Evolutionary conservation across 345 rosid species (phyloP).

Genomic region (Punica granatum): DNA sequence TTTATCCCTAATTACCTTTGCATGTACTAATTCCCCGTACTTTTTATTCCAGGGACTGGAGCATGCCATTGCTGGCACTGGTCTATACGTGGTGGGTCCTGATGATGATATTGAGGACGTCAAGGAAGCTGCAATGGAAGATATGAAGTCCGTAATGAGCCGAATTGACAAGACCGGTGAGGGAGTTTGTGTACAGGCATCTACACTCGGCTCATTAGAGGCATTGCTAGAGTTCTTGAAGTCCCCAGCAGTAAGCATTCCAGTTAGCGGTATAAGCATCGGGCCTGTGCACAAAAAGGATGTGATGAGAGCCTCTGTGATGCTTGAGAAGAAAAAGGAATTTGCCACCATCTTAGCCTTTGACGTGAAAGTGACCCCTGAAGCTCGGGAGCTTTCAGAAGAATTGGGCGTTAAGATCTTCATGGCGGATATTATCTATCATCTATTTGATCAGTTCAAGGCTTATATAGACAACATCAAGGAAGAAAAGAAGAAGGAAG

Average conservation of each 20-base stretch:
- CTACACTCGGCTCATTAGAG: constrained; percentile 92
- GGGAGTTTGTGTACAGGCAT: constrained; percentile 95
- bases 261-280: constrained; percentile 84
- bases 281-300: constrained; percentile 95
- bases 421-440: constrained; percentile 94
- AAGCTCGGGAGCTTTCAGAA: constrained; percentile 83
- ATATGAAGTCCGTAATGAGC: constrained; percentile 78
- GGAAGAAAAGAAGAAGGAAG: constrained; percentile 91
- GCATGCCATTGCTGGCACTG: constrained; percentile 95
- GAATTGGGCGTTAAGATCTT: constrained; percentile 89
- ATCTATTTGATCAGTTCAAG: constrained; percentile 81
- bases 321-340: constrained; percentile 94
- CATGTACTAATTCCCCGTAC: background rate
- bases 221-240: constrained; percentile 88
- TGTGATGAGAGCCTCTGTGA: constrained; percentile 86
- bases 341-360: constrained; percentile 89
- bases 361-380: constrained; percentile 89
- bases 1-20: constrained; percentile 7
- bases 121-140: constrained; percentile 67
- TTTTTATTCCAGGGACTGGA: constrained; percentile 60
- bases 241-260: constrained; percentile 79
- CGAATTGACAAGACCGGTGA: constrained; percentile 82
- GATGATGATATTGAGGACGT: constrained; percentile 71
- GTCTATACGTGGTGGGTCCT: constrained; percentile 68
- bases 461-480: constrained; percentile 73